Evolutionary conservation across 2,329 filamentous ascomycete species (phyloP).

Genomic region (Nemania diffusa): DNA sequence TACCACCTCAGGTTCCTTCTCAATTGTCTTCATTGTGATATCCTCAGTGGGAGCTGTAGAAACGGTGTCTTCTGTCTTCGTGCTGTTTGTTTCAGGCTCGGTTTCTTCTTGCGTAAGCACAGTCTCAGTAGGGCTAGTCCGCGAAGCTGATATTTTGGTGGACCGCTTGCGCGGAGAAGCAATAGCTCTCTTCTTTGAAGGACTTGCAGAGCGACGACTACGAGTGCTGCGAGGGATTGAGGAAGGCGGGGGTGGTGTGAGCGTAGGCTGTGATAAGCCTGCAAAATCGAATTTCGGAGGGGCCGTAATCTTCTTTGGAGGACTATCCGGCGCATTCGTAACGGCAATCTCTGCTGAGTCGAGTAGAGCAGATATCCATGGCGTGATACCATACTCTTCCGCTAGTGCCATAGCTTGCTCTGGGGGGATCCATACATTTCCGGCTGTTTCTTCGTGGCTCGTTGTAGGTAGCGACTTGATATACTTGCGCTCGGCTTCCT

Average conservation of each 20-base stretch:
- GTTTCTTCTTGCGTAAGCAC: slow-evolving; percentile 46
- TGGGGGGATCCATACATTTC: slow-evolving; percentile 95
- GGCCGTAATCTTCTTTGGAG: slow-evolving; percentile 79
- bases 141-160: slow-evolving; percentile 54
- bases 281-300: slow-evolving; percentile 80
- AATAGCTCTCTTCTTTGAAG: slow-evolving; percentile 62
- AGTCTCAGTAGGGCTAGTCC: slow-evolving; percentile 54
- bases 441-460: slow-evolving; percentile 90
- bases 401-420: slow-evolving; percentile 82
- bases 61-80: slow-evolving; percentile 62
- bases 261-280: slow-evolving; percentile 55
- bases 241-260: slow-evolving; percentile 62
- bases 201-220: slow-evolving; percentile 67
- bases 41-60: slow-evolving; percentile 53
- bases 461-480: slow-evolving; percentile 85
- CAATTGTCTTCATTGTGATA: slow-evolving; percentile 58
- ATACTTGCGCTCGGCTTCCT: slow-evolving; percentile 80
- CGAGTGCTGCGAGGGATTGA: slow-evolving; percentile 59
- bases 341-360: slow-evolving; percentile 82
- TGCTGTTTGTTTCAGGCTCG: slow-evolving; percentile 46
- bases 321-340: slow-evolving; percentile 67
- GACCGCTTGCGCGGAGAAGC: slow-evolving; percentile 67
- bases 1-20: slow-evolving; percentile 60
- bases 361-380: slow-evolving; percentile 92
- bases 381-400: slow-evolving; percentile 83